Evolutionary conservation across 2,329 filamentous ascomycete species (phyloP).

Genomic region (Ophiocordyceps camponoti-rufipedis): DNA sequence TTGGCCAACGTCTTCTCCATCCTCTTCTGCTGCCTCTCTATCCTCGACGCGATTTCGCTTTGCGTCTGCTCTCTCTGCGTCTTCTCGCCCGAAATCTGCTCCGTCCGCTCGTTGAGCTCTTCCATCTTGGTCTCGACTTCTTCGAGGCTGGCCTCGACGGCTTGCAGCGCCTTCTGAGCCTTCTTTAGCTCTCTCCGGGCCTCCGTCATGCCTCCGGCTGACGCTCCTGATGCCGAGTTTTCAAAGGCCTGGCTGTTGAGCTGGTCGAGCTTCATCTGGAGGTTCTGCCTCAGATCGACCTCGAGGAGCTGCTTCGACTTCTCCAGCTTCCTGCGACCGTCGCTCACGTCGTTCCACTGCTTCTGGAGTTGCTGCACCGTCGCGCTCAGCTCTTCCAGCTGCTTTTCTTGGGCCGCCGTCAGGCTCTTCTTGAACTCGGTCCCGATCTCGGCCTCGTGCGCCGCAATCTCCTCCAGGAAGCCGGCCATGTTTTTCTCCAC

Average conservation of each 20-base stretch:
- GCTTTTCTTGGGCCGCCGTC: conserved; percentile 61
- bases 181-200: conserved; percentile 68
- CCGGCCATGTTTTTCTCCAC: conserved; percentile 60
- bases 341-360: conserved; percentile 59
- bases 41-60: conserved; percentile 56
- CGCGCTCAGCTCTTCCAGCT: conserved; percentile 52
- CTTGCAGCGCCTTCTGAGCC: conserved; percentile 46
- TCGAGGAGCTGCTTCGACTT: conserved; percentile 68
- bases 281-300: conserved; percentile 72
- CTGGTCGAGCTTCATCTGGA: conserved; percentile 74
- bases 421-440: conserved; percentile 89
- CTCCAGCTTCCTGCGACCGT: conserved; percentile 59
- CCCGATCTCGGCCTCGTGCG: conserved; percentile 62
- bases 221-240: conserved; percentile 36
- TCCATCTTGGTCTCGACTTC: conserved; percentile 61
- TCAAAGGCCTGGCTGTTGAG: conserved; percentile 63
- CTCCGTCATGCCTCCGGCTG: conserved; percentile 52
- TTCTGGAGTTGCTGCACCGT: conserved; percentile 57
- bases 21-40: conserved; percentile 71
- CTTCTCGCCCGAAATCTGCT: conserved; percentile 35
- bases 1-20: conserved; percentile 88
- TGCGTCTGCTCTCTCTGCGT: conserved; percentile 51
- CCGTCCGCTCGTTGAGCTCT: conserved; percentile 27
- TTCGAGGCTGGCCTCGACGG: conserved; percentile 48
- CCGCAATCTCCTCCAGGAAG: conserved; percentile 54